phyloP scores from a whole-genome alignment of 2,329 filamentous ascomycete genomes.

The Podosphaera fusca region DNA sequence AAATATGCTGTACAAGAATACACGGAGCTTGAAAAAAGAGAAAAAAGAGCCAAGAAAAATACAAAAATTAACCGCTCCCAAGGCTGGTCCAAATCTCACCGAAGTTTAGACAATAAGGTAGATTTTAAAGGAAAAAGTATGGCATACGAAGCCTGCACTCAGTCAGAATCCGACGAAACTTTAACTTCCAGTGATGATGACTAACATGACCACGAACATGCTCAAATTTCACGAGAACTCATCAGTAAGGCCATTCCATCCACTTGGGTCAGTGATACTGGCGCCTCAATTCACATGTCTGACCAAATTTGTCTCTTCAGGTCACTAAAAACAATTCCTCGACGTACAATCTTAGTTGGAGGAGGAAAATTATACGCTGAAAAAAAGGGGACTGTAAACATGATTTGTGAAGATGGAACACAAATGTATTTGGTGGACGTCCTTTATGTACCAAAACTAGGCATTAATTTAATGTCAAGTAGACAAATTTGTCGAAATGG shows the following conservation, averaged over 20 bases:
- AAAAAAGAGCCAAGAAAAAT: neutral
- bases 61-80: neutral
- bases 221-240: neutral
- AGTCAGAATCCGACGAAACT: neutral
- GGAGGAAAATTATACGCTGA: neutral
- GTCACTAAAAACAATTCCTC: too few species aligned
- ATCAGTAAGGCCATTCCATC: neutral
- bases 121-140: neutral
- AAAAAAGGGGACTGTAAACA: neutral
- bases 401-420: neutral
- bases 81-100: neutral
- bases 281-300: neutral
- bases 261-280: neutral
- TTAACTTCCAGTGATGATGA: neutral
- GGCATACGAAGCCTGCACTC: neutral
- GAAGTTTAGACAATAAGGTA: neutral
- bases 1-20: neutral
- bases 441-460: neutral
- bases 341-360: neutral
- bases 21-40: neutral
- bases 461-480: neutral
- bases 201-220: neutral
- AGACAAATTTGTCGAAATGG: neutral
- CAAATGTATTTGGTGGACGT: neutral
- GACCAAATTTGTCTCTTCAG: neutral